phyloP scores from a whole-genome alignment of 164 flowering plant genomes.

The Tetrastigma voinierianum region DNA sequence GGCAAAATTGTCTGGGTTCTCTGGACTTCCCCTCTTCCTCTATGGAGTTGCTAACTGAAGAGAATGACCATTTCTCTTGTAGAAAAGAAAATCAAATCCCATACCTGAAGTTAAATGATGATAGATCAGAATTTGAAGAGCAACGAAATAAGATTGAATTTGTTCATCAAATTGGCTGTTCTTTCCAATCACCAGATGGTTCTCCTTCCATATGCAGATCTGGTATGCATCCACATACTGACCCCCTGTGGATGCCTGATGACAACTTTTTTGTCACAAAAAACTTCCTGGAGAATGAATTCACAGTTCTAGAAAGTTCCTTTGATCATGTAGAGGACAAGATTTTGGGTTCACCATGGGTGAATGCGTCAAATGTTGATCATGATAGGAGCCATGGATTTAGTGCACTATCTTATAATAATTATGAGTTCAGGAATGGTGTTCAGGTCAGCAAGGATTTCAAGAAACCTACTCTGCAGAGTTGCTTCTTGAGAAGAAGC shows the following conservation, averaged over 20 bases:
- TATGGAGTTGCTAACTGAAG: conserved; percentile 16
- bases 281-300: conserved; percentile 15
- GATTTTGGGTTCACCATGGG: conserved; percentile 21
- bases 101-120: conserved; percentile 8
- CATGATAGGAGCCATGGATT: conserved; percentile 15
- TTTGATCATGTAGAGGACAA: conserved; percentile 6
- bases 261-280: conserved; percentile 13
- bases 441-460: conserved; percentile 10
- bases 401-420: conserved; percentile 9
- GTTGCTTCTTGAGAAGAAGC: conserved; percentile 35
- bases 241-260: conserved; percentile 14
- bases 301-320: conserved; percentile 18
- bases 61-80: conserved; percentile 14
- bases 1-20: conserved; percentile 18
- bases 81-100: conserved; percentile 13
- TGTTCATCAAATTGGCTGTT: conserved; percentile 19
- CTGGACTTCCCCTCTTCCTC: conserved; percentile 8
- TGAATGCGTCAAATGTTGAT: conserved; percentile 21
- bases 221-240: conserved; percentile 10
- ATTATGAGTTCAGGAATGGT: conserved; percentile 19
- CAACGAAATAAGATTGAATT: conserved; percentile 14
- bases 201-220: conserved; percentile 13
- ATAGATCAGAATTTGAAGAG: conserved; percentile 19
- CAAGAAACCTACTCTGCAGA: conserved; percentile 29
- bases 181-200: conserved; percentile 20